Conservation (phyloP, 176 grass and related monocot species). For the Cenchrus americanus region DNA sequence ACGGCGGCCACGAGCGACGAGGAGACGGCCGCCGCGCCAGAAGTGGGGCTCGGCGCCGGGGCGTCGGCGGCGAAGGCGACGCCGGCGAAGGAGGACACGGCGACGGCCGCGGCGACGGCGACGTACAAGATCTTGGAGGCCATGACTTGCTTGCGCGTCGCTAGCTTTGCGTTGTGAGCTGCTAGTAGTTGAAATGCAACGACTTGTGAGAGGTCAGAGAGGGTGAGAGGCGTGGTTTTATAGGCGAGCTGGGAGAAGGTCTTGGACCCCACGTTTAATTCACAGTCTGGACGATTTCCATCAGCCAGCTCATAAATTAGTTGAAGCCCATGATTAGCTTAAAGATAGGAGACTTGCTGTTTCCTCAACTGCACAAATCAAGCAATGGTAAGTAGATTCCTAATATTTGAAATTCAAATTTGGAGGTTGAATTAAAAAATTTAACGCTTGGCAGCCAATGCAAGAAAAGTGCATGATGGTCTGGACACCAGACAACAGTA, state of each 20-base stretch:
- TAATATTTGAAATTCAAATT: neutral
- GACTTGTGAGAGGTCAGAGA: neutral
- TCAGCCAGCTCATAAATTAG: constrained; percentile 39
- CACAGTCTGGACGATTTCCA: constrained; percentile 43
- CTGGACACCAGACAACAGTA: neutral
- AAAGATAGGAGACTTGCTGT: constrained; percentile 25
- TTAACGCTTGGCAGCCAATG: neutral
- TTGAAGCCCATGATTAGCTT: constrained; percentile 22
- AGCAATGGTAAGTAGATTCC: neutral
- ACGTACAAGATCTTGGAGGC: constrained; percentile 46
- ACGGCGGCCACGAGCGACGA: constrained; percentile 53
- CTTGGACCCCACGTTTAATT: constrained; percentile 10
- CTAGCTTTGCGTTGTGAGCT: constrained; percentile 17
- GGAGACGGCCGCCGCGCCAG: constrained; percentile 51
- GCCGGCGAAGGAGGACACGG: constrained; percentile 50
- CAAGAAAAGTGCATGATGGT: constrained; percentile 5
- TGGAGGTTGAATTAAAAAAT: neutral
- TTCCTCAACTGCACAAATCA: constrained; percentile 1
- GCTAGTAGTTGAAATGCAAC: neutral
- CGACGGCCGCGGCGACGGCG: constrained; percentile 36
- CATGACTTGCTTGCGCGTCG: constrained; percentile 21
- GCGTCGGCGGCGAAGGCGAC: constrained; percentile 55
- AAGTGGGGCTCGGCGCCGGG: constrained; percentile 77
- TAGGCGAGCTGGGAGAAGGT: constrained; percentile 8
- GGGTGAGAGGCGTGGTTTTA: constrained; percentile 21